Evolutionary conservation across 1,284 basidiomycete species (phyloP), one percentile per base, ranked within the genome.

Genomic region (Fomes fomentarius): DNA sequence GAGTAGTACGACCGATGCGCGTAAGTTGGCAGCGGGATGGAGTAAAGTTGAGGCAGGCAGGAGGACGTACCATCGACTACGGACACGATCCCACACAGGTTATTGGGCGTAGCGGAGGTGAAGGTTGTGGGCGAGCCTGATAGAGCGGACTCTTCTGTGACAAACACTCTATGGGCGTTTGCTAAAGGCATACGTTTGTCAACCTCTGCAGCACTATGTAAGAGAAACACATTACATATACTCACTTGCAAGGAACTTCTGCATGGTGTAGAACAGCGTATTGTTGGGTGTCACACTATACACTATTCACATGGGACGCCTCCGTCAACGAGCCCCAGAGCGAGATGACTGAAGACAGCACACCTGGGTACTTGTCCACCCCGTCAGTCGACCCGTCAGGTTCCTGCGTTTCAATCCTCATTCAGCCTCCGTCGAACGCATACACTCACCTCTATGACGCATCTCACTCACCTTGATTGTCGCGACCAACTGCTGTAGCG

Each of bases 231-330:
- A 28, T 24, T 28, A 76, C n/a, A n/a, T n/a, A n/a, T n/a, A n/a
- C 88, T 58, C 63, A 91, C 89, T 91, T 2, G 89, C 88, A 17
- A 91, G 77, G 14, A 91, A 73, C 68, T 91, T 91, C 70, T 91
- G 81, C 51, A 91, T 84, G 0, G 87, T 83, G 66, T 84, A 89
- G 9, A 78, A 76, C 9, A 91, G 75, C 2, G 80, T 77, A 60
- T 77, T 87, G 31, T 76, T 79, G 0, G 85, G 81, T 19, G 79
- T 75, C 21, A 90, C 85, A 47, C 86, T 87, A 65, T 91, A 91
- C 0, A 90, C 89, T 87, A 64, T 12, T 10, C n/a, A 19, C 17
- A n/a, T 3, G 17, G 10, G 1, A 10, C 38, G 21, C 34, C 2
- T 1, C 38, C 10, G 11, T 40, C 10, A 24, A n/a, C n/a, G n/a